phyloP scores from a whole-genome alignment of 108 stramenopile species.

The Epithemia pelagica region DNA sequence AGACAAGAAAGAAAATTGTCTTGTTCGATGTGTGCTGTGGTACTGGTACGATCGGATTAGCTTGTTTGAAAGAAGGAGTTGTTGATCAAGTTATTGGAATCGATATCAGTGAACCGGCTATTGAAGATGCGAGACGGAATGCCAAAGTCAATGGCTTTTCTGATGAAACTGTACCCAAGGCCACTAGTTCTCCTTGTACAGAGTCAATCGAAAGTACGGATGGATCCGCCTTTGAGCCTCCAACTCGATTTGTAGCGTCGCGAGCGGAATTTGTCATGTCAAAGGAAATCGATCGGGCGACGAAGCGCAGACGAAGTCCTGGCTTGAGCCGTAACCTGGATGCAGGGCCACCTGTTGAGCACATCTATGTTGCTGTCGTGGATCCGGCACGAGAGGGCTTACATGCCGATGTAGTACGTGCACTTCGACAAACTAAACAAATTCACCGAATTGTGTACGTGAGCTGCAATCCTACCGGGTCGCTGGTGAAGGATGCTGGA shows the following conservation, averaged over 20 bases:
- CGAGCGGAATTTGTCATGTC: conserved; percentile 64
- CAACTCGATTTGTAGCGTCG: conserved; percentile 52
- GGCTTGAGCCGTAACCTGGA: not conserved
- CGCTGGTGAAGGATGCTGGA: conserved; percentile 63
- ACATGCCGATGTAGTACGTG: conserved; percentile 63
- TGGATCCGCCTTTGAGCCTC: conserved; percentile 6
- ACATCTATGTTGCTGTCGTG: conserved; percentile 70
- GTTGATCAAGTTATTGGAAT: conserved; percentile 76
- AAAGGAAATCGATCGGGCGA: conserved; percentile 36
- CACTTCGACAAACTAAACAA: conserved; percentile 51
- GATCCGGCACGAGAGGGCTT: conserved; percentile 93
- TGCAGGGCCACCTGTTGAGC: no score
- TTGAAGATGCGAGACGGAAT: conserved; percentile 80
- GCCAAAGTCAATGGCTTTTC: conserved; percentile 52
- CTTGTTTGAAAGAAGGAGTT: conserved; percentile 64
- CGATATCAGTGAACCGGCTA: conserved; percentile 81
- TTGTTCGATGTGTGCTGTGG: conserved; percentile 94
- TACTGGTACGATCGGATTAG: conserved; percentile 90
- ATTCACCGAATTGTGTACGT: conserved; percentile 89
- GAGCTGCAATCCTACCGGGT: conserved; percentile 89
- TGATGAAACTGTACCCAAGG: not conserved
- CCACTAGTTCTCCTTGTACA: not conserved
- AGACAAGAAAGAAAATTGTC: conserved; percentile 26
- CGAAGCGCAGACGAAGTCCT: not conserved
- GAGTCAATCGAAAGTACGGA: not conserved